Base-by-base conservation (phyloP, 2,329 filamentous ascomycete genomes). In the Thielaviopsis euricoi region DNA sequence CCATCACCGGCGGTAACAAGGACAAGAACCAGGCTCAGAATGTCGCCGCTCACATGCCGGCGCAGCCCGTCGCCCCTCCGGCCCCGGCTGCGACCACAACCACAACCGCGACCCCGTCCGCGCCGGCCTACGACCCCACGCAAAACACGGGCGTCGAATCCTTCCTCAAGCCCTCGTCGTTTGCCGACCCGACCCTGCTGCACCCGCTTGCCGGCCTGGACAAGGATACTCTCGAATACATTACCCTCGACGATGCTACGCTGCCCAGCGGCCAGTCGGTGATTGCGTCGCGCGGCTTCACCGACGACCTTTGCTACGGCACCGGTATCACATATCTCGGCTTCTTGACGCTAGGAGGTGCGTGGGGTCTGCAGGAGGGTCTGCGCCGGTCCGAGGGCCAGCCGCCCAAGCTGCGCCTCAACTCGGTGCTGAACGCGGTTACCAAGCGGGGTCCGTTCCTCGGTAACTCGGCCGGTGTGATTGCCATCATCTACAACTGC, bases 251-350 rank as follows among this genome's bases (percentile, higher is more conserved):
- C 73, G 94, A 98, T 69, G 87, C 89, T 54, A 81, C 85, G 26
- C 79, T 95, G 21, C 89, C 90, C 53, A 90, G 89, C 67, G 80
- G 83, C 60, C 86, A 87, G 69, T 94, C 91, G 50, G 86, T 90
- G 57, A 80, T 98, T 57, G 93, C 94, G 50, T 96, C 90, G 58
- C 85, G 93, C 70, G 93, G 93, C 69, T 98, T 95, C 83, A 95
- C 90, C 61, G 93, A 98, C 69, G 93, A 98, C 71, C 81, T 98
- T 61, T 97, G 93, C 74, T 98, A 98, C 71, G 93, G 94, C 67
- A 94, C 93, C 22, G 93, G 93, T 65, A 84, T 91, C 62, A 95
- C 89, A 68, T 98, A 98, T 69, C 77, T 98, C 61, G 76, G 87
- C n/a, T 93, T 87, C 6, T 76, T 98, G 66, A 80, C 85, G 48